These are phyloP conservation scores for Xeromyces bisporus DNA, from an alignment of 495 filamentous ascomycete species.

Conservation along the genomic window DNA sequence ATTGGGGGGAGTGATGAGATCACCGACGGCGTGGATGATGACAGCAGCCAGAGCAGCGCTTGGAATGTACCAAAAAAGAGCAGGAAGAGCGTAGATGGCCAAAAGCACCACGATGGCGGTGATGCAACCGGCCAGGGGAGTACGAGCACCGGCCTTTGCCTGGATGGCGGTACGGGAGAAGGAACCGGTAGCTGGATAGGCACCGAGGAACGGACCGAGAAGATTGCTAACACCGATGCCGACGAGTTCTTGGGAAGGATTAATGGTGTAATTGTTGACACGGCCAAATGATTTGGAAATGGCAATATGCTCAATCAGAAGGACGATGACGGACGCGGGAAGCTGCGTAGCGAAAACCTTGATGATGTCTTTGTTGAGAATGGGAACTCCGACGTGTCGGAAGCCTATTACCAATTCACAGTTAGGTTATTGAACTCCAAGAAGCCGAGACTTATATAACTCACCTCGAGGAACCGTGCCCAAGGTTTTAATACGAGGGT, in stretches of 20 bases:
- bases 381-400: constrained; percentile 61
- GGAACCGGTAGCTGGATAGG: constrained; percentile 86
- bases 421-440: no score
- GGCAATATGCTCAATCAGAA: constrained; percentile 92
- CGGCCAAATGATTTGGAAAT: constrained; percentile 96
- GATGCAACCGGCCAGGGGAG: constrained; percentile 81
- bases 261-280: constrained; percentile 95
- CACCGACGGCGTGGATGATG: constrained; percentile 94
- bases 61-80: constrained; percentile 92
- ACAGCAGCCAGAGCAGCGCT: constrained; percentile 72
- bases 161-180: constrained; percentile 98
- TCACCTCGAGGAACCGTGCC: constrained; percentile 59
- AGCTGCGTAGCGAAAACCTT: constrained; percentile 43
- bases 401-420: no score
- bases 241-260: constrained; percentile 92
- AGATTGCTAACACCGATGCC: constrained; percentile 89
- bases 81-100: constrained; percentile 85
- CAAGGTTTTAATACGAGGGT: constrained; percentile 47
- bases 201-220: constrained; percentile 85
- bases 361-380: constrained; percentile 46
- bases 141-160: constrained; percentile 90
- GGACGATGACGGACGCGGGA: constrained; percentile 73
- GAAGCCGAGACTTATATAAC: constrained; percentile 1
- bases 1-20: constrained; percentile 86
- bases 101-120: constrained; percentile 78